Conservation (phyloP, 2,329 filamentous ascomycete species). For the Trichoderma koningii region DNA sequence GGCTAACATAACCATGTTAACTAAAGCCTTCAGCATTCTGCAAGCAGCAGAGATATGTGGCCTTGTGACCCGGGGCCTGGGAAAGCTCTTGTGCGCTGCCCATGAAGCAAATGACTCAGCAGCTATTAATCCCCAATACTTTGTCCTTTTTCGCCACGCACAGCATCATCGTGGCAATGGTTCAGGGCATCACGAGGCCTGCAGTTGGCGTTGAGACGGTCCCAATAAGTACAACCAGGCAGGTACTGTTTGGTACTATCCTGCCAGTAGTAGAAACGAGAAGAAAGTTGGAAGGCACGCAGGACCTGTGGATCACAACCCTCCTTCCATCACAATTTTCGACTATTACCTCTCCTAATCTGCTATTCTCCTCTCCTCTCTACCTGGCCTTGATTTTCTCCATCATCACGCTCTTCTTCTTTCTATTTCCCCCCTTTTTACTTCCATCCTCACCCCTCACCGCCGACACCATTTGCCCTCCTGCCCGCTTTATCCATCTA, state of each 20-base stretch:
- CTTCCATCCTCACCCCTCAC: no score
- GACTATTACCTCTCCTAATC: not conserved
- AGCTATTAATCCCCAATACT: not conserved
- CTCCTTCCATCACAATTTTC: no score
- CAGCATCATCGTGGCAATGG: constrained; percentile 20
- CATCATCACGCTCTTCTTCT: no score
- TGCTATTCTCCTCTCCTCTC: not conserved
- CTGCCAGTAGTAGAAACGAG: no score
- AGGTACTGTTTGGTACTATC: no score
- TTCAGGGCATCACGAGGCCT: constrained; percentile 10
- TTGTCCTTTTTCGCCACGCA: constrained; percentile 21
- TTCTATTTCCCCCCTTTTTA: no score
- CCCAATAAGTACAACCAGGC: no score
- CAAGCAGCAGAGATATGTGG: not conserved
- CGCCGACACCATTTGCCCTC: no score
- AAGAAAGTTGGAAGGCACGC: no score
- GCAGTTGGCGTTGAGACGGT: not conserved
- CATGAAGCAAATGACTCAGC: constrained; percentile 15
- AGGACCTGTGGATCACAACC: not conserved
- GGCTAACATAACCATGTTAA: no score
- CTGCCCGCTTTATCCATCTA: not conserved
- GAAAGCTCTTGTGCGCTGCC: no score
- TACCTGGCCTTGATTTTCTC: not conserved
- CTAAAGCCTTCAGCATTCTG: no score
- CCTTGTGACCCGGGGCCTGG: constrained; percentile 7